Evolutionary conservation across 306 rosid genomes (phyloP).

Genomic region (Cyclanthera cordifolia): DNA sequence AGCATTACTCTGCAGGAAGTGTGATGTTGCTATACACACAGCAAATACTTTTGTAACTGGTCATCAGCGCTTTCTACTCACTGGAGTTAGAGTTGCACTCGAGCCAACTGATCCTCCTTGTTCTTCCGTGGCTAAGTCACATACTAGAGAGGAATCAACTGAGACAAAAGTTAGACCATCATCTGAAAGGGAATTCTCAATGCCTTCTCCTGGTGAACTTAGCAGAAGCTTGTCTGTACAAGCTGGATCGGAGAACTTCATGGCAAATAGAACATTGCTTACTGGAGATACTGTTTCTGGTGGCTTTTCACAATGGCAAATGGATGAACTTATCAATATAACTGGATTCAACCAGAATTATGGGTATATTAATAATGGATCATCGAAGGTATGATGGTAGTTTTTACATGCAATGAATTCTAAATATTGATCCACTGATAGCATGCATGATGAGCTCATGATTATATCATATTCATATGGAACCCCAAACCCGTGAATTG

Average conservation of each 20-base stretch:
- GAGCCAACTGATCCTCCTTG: slow-evolving; percentile 29
- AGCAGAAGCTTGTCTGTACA: slow-evolving; percentile 23
- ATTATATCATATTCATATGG: background rate
- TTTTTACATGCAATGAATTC: slow-evolving; percentile 1
- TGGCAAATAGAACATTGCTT: slow-evolving; percentile 30
- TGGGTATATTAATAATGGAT: slow-evolving; percentile 42
- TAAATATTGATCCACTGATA: background rate
- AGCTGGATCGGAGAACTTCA: slow-evolving; percentile 34
- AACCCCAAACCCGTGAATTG: background rate
- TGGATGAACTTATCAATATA: slow-evolving; percentile 57
- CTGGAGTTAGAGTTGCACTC: slow-evolving; percentile 24
- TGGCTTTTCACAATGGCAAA: slow-evolving; percentile 53
- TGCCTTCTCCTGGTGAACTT: slow-evolving; percentile 29
- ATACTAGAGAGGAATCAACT: slow-evolving; percentile 33
- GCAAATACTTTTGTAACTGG: slow-evolving; percentile 16
- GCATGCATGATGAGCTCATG: background rate
- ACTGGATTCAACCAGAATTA: slow-evolving; percentile 47
- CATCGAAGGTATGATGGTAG: slow-evolving; percentile 58
- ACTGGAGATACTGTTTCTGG: slow-evolving; percentile 52
- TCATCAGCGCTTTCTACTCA: slow-evolving; percentile 23
- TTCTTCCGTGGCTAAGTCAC: slow-evolving; percentile 30
- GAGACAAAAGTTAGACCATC: slow-evolving; percentile 28
- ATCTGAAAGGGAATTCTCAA: slow-evolving; percentile 24
- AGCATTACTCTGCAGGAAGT: slow-evolving; percentile 71
- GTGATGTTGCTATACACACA: slow-evolving; percentile 47